Evolutionary conservation across 208 protist species (phyloP).

Genomic region (Leishmania martiniquensis): DNA sequence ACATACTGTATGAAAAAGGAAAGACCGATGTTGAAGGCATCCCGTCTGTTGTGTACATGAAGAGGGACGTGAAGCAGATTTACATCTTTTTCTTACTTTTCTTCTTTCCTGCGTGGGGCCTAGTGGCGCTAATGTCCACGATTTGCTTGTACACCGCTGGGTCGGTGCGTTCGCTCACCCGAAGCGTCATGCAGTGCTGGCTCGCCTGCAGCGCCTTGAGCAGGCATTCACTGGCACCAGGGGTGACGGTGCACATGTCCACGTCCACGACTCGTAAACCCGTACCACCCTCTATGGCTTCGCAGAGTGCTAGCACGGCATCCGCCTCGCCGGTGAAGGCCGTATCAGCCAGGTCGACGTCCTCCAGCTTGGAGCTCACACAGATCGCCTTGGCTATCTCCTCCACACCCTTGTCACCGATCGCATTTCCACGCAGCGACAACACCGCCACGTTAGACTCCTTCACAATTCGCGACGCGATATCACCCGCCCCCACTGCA

Average conservation of each 20-base stretch:
- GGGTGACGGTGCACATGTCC: conserved; percentile 73
- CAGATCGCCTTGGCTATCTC: conserved; percentile 59
- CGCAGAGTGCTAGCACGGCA: conserved; percentile 76
- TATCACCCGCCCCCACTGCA: conserved; percentile 37
- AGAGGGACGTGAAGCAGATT: neutral
- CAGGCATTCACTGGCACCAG: conserved; percentile 49
- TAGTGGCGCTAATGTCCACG: conserved; percentile 51
- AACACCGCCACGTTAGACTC: conserved; percentile 72
- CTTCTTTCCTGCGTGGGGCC: conserved; percentile 41
- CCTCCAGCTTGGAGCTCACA: conserved; percentile 56
- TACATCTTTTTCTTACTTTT: conserved; percentile 37
- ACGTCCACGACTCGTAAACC: conserved; percentile 69
- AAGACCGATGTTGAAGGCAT: conserved; percentile 2
- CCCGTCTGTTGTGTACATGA: conserved; percentile 10
- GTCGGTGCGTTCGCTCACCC: conserved; percentile 70
- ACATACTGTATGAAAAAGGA: conserved; percentile 3
- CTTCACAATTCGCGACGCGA: conserved; percentile 69
- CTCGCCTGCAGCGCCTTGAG: conserved; percentile 63
- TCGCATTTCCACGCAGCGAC: conserved; percentile 69
- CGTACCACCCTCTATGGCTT: conserved; percentile 65
- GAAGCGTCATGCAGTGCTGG: conserved; percentile 44
- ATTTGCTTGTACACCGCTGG: conserved; percentile 65
- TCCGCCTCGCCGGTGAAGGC: conserved; percentile 57
- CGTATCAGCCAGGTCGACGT: conserved; percentile 84
- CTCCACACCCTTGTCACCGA: conserved; percentile 71